Evolutionary conservation across 257 asterid species (phyloP).

Genomic region (Coffea eugenioides): DNA sequence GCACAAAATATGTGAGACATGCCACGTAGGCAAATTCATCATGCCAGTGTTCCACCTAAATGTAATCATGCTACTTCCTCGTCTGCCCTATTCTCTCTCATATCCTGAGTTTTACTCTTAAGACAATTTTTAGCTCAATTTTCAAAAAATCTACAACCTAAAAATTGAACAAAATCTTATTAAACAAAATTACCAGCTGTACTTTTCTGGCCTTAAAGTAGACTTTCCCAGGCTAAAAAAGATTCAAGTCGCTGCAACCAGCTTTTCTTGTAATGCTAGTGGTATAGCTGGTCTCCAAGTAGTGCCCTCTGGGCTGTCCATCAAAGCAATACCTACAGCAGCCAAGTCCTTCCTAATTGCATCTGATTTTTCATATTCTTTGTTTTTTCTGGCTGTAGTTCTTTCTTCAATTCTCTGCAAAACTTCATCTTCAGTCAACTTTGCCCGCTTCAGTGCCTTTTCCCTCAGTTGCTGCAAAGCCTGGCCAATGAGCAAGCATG

Average conservation of each 20-base stretch:
- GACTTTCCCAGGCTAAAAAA: background rate
- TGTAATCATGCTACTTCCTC: background rate
- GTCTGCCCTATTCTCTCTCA: background rate
- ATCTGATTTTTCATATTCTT: conserved; percentile 84
- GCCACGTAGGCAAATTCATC: background rate
- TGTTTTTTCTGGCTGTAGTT: conserved; percentile 62
- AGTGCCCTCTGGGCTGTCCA: conserved; percentile 77
- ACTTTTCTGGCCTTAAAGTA: background rate
- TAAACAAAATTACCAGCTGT: background rate
- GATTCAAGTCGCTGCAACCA: conserved; percentile 32
- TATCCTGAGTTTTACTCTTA: background rate
- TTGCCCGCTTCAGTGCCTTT: conserved; percentile 75
- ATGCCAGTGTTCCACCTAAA: background rate
- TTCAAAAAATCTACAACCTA: background rate
- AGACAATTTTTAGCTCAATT: background rate
- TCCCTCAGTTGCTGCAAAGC: conserved; percentile 64
- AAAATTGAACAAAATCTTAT: too few relatives aligned
- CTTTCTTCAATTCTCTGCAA: conserved; percentile 44
- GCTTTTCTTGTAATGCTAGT: conserved; percentile 50
- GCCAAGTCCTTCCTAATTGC: conserved; percentile 73
- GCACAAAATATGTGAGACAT: background rate
- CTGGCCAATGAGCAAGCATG: conserved; percentile 29
- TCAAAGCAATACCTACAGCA: conserved; percentile 72
- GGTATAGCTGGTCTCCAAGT: conserved; percentile 66
- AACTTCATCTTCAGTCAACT: conserved; percentile 65